Evolutionary conservation across 2,329 filamentous ascomycete genomes (phyloP).

Genomic region (Lachnellula arida): DNA sequence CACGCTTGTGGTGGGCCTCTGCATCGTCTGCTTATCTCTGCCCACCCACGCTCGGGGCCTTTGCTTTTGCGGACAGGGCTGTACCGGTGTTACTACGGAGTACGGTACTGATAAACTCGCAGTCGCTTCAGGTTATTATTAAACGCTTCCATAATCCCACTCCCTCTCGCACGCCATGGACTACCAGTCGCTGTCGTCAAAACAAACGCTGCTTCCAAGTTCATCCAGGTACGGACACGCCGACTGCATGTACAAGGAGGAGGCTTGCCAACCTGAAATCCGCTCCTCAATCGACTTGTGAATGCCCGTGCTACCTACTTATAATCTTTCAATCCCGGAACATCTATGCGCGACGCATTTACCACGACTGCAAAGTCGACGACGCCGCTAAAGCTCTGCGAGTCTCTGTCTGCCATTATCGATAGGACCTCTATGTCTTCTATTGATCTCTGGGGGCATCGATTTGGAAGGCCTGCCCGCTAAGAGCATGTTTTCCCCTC

Average conservation of each 20-base stretch:
- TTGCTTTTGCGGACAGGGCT: conserved; percentile 9
- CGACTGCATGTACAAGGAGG: neutral
- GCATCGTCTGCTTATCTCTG: conserved; percentile 5
- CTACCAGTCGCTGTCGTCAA: conserved; percentile 8
- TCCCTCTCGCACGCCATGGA: conserved; percentile 5
- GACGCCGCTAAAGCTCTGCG: neutral
- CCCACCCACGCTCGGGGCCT: neutral
- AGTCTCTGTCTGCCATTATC: conserved; percentile 9
- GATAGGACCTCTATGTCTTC: conserved; percentile 20
- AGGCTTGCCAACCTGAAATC: neutral
- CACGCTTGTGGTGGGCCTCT: neutral
- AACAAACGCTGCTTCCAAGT: neutral
- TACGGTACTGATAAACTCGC: conserved; percentile 10
- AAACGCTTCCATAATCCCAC: conserved; percentile 4
- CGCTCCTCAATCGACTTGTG: neutral
- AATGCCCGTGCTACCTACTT: neutral
- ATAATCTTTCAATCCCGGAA: neutral
- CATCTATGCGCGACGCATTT: neutral
- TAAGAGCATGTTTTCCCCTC: conserved; percentile 27
- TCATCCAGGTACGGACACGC: neutral
- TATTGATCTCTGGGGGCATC: conserved; percentile 22
- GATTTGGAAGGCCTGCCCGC: conserved; percentile 16
- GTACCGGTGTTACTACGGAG: neutral
- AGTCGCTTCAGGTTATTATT: conserved; percentile 5
- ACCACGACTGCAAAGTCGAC: neutral